Evolutionary conservation across 352 stramenopile species (phyloP), one percentile per base, ranked within the genome.

Genomic region (Thalassiosira ordinaria): DNA sequence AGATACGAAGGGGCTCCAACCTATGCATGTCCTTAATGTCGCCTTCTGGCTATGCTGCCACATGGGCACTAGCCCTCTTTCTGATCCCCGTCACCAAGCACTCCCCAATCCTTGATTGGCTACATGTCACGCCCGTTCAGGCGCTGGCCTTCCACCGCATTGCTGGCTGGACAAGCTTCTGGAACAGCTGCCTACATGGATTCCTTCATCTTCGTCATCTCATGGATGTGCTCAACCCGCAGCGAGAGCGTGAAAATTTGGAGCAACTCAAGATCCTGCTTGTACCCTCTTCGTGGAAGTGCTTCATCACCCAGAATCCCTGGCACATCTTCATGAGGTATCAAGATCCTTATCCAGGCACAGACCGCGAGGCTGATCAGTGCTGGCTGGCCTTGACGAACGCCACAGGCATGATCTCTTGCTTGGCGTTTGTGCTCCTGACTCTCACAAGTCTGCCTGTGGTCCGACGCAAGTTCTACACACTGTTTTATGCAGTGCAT

Each of bases 11-110:
- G 8, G 8, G 16, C 13, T 14, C 8, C 2, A 14, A 14, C 13
- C 41, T 51, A 14, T 51, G 41, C 41, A 51, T 51, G 41, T 51
- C 41, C 7, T n/a, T 51, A 5, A 51, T 51, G 57, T 49, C 9
- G 11, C 5, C 22, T 8, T 46, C 69, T 14, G 70, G 70, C 7
- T 51, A 69, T 39, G 63, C 27, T 56, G 72, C 62, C 47, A 31
- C 51, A 1, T 41, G 59, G 27, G 35, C 61, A 13, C 26, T 80
- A 20, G 41, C 72, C 1, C 35, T 80, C 0, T 80, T 80, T 51
- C 26, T 80, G 20, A 67, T 80, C 20, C 72, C 72, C 5, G 72
- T 80, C 8, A 66, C 72, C 14, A 80, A 75, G 35, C 72, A 80
- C 26, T 75, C 62, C 24, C 49, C 55, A 13, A 46, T 74, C 6